A percentile compares a stretch with the other conserved stretches of the same genome.
phyloP scores from a whole-genome alignment of 768 basidiomycete genomes.

The Mrakia gelida region DNA sequence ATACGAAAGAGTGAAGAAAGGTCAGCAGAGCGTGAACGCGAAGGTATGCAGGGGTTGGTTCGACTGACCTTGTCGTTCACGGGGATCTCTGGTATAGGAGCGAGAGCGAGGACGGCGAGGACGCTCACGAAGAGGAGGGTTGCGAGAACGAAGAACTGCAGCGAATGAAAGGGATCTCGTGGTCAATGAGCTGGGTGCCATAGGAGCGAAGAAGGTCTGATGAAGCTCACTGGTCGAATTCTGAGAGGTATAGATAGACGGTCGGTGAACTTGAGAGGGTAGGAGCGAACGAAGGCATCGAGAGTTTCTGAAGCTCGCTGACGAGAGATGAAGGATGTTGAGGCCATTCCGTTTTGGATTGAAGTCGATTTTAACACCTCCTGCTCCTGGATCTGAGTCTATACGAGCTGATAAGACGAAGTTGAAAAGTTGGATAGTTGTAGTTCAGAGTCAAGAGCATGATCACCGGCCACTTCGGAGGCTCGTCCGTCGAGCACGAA shows the following conservation, averaged over 20 bases:
- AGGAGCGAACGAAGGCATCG: not conserved
- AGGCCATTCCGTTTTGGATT: not conserved
- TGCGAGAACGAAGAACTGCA: not conserved
- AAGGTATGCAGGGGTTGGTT: not conserved
- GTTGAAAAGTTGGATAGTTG: too few species aligned
- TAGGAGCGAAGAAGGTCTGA: too few species aligned
- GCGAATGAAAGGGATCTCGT: not conserved
- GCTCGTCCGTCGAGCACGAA: too few species aligned
- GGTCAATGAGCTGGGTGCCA: not conserved
- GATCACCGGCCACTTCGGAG: too few species aligned
- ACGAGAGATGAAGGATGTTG: not conserved
- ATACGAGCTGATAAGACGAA: too few species aligned
- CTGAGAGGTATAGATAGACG: not conserved
- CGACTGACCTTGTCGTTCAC: conserved; percentile 4
- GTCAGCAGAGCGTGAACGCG: not conserved
- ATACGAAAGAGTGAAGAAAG: not conserved
- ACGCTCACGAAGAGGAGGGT: not conserved
- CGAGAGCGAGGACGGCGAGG: conserved; percentile 11
- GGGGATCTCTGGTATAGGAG: not conserved
- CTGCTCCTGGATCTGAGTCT: too few species aligned
- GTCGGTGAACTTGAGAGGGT: not conserved
- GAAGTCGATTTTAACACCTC: too few species aligned
- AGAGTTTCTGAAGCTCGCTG: not conserved
- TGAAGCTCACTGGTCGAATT: not conserved
- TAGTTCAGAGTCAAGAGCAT: too few species aligned